Conservation (phyloP, 208 protist species). For the Leishmania braziliensis region DNA sequence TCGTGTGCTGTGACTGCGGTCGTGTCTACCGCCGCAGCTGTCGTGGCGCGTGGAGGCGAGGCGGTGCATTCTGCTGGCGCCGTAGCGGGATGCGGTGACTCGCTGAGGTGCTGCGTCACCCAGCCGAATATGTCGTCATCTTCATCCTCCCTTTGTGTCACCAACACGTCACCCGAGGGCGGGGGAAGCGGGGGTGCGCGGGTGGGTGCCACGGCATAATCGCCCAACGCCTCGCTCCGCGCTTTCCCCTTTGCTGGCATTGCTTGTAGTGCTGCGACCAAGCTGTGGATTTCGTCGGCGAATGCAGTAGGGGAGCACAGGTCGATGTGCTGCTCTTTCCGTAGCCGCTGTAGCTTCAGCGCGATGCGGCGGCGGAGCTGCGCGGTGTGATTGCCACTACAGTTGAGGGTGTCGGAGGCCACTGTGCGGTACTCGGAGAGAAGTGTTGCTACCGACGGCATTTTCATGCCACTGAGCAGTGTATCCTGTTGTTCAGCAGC, state of each 20-base stretch:
- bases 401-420: neutral
- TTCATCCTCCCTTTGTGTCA: neutral
- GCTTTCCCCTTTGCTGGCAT: neutral
- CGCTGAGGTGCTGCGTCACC: slow-evolving; percentile 11
- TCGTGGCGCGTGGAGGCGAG: neutral
- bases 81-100: neutral
- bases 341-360: slow-evolving; percentile 26
- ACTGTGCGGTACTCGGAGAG: slow-evolving; percentile 5
- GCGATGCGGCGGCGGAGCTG: slow-evolving; percentile 19
- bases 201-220: neutral
- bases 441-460: neutral
- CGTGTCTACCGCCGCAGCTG: neutral
- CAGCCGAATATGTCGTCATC: slow-evolving; percentile 26
- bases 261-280: neutral
- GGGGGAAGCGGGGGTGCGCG: neutral
- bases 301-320: slow-evolving; percentile 6
- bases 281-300: neutral
- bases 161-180: neutral
- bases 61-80: neutral
- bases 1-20: neutral
- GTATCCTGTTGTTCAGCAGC: neutral
- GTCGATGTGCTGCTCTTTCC: slow-evolving; percentile 7
- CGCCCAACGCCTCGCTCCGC: neutral
- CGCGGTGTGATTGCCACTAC: neutral
- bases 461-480: neutral